Percentiles rank a stretch among this genome's conserved stretches.
These are phyloP conservation scores for Podospora conica DNA, from an alignment of 495 filamentous ascomycete species.

Conservation along the genomic window DNA sequence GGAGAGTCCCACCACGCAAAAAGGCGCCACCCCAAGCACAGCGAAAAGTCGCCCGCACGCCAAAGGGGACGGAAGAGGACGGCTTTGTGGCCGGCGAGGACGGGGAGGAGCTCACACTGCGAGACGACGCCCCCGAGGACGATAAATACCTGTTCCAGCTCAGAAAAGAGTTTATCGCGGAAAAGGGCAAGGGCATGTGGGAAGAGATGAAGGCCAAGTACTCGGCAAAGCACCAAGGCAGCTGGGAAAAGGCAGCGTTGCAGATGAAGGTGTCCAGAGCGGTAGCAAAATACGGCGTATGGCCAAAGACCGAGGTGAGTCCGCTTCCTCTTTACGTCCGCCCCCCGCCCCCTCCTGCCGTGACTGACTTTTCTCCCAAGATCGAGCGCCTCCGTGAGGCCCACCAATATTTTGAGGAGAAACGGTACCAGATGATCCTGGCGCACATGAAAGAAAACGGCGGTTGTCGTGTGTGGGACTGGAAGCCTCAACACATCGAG, in stretches of 20 bases:
- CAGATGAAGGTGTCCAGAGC: slow-evolving; percentile 46
- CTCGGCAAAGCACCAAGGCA: slow-evolving; percentile 34
- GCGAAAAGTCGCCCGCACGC: slow-evolving; percentile 18
- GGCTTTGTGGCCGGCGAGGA: slow-evolving; percentile 12
- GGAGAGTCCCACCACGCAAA: slow-evolving; percentile 14
- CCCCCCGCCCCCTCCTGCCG: not conserved
- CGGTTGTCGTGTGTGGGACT: slow-evolving; percentile 32
- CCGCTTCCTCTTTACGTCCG: not conserved
- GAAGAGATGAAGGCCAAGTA: slow-evolving; percentile 43
- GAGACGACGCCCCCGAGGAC: slow-evolving; percentile 41
- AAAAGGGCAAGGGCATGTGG: slow-evolving; percentile 49
- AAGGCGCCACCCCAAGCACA: slow-evolving; percentile 15
- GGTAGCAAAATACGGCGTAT: slow-evolving; percentile 38
- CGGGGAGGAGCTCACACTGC: slow-evolving; percentile 27
- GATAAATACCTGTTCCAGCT: slow-evolving; percentile 40
- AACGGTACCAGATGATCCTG: slow-evolving; percentile 29
- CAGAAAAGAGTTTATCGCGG: slow-evolving; percentile 35
- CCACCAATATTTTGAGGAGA: slow-evolving; percentile 26
- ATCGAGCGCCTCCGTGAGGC: slow-evolving; percentile 27
- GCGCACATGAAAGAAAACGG: slow-evolving; percentile 34
- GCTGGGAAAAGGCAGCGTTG: slow-evolving; percentile 38
- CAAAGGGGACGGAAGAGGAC: slow-evolving; percentile 17
- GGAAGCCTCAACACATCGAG: slow-evolving; percentile 33
- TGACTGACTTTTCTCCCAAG: slow-evolving; percentile 14
- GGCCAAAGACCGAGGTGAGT: slow-evolving; percentile 42